Evolutionary conservation across 2,329 filamentous ascomycete genomes (phyloP).

Genomic region (Fonsecaea monophora): DNA sequence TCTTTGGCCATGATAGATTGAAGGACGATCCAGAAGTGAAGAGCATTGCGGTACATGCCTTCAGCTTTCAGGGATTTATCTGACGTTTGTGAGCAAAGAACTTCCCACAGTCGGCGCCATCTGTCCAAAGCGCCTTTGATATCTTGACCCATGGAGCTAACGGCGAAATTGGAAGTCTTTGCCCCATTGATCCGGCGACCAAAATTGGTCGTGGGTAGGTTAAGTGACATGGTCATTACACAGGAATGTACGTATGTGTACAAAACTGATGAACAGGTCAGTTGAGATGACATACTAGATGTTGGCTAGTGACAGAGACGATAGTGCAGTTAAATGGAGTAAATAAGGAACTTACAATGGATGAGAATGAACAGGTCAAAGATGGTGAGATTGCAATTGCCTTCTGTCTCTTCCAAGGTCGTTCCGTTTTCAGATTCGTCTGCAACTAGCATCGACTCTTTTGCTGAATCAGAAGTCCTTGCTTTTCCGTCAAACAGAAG

Average conservation of each 20-base stretch:
- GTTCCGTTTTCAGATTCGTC: slow-evolving; percentile 4
- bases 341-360: slow-evolving; percentile 44
- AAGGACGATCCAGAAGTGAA: slow-evolving; percentile 53
- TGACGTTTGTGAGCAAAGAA: slow-evolving; percentile 44
- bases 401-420: slow-evolving; percentile 26
- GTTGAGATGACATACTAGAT: not conserved
- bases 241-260: slow-evolving; percentile 52
- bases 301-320: not conserved
- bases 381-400: slow-evolving; percentile 42
- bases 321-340: not conserved
- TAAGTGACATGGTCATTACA: slow-evolving; percentile 47
- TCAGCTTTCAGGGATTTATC: slow-evolving; percentile 49
- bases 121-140: slow-evolving; percentile 47
- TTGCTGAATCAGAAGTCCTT: slow-evolving; percentile 26
- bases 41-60: slow-evolving; percentile 53
- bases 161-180: slow-evolving; percentile 2
- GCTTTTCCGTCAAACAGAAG: slow-evolving; percentile 46
- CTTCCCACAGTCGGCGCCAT: slow-evolving; percentile 50
- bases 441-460: slow-evolving; percentile 2
- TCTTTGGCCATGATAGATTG: slow-evolving; percentile 52
- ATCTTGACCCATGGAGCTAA: slow-evolving; percentile 29
- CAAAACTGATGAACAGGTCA: slow-evolving; percentile 43
- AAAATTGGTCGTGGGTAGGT: slow-evolving; percentile 39
- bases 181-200: slow-evolving; percentile 18
- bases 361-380: slow-evolving; percentile 54